Base-by-base conservation (phyloP, 1,139 yeast species). In the Zygosaccharomyces pseudobailii region DNA sequence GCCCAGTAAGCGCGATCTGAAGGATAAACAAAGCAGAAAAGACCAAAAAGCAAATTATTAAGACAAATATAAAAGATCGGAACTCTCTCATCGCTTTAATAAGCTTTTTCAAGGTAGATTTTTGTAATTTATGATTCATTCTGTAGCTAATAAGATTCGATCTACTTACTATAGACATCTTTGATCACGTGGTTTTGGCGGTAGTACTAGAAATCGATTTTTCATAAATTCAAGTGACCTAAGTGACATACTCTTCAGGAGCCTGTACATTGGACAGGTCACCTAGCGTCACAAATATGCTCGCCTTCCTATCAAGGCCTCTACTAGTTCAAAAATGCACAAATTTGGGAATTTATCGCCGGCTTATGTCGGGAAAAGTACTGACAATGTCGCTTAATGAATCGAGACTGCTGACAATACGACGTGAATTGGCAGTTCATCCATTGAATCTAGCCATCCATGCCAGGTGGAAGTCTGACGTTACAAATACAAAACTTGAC, bases 1-100 rank as follows among this genome's bases (percentile, higher is more conserved):
- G 43, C 58, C 17, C 53, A 50, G 27, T 55, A 39, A 39, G 17
- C 17, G 17, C 17, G 17, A 13, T 13, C 17, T 13, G 17, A 13
- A 13, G 17, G 17, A 13, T 13, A 13, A 13, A 13, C 17, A 13
- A 13, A 13, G 17, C 17, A 13, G 17, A 13, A 13, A 13, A 13
- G 17, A 13, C 17, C 10, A n/a, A 13, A 4, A n/a, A 30, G 5
- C 19, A 9, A 13, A 13, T 7, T 30, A n/a, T 19, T 30, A 19
- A 3, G 13, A 30, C 10, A 30, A n/a, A 30, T 30, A 9, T 4
- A 9, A 6, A n/a, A 6, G 19, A n/a, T 7, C 10, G 9, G 30
- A 27, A 27, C 8, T 13, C 17, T 13, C 17, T 13, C 17, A 13
- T 13, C 17, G 17, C 17, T 13, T 13, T 13, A 13, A 13, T 13